Conservation (phyloP, 2,329 filamentous ascomycete species). For the Fusarium virguliforme region DNA sequence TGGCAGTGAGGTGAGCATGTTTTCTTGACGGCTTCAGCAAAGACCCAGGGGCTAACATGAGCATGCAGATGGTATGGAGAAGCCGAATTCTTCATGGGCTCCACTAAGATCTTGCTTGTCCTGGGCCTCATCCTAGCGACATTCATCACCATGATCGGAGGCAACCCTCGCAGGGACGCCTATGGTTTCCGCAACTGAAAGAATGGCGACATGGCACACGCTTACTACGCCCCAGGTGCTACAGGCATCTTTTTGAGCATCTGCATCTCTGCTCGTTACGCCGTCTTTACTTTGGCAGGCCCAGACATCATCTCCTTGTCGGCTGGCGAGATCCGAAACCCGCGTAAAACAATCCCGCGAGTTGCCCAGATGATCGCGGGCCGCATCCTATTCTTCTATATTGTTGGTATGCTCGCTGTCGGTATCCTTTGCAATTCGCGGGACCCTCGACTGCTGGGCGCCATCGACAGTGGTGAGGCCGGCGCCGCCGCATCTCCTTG, state of each 20-base stretch:
- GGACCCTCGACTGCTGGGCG: constrained; percentile 58
- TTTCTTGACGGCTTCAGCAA: constrained; percentile 21
- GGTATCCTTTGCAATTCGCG: constrained; percentile 70
- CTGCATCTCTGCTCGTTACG: constrained; percentile 72
- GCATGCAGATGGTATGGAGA: constrained; percentile 58
- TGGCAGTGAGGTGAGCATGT: constrained; percentile 60
- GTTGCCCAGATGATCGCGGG: constrained; percentile 83
- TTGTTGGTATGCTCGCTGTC: constrained; percentile 73
- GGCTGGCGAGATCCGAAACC: constrained; percentile 74
- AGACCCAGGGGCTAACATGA: fast-evolving
- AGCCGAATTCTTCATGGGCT: constrained; percentile 71
- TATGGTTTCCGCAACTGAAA: constrained; percentile 75
- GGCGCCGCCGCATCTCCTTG: constrained; percentile 72
- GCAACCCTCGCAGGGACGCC: constrained; percentile 74
- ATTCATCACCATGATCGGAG: constrained; percentile 78
- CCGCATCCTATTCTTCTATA: constrained; percentile 79
- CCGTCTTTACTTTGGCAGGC: constrained; percentile 77
- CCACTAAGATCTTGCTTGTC: constrained; percentile 62
- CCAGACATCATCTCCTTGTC: constrained; percentile 76
- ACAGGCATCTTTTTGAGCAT: constrained; percentile 75
- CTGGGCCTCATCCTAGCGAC: constrained; percentile 74
- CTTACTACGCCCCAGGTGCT: constrained; percentile 61
- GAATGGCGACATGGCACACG: constrained; percentile 53
- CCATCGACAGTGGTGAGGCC: constrained; percentile 65
- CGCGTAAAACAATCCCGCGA: constrained; percentile 75